A percentile compares a stretch with the other conserved stretches of the same genome.
Evolutionary conservation across 352 stramenopile species (phyloP).

Genomic region (Pythium utonaiense): DNA sequence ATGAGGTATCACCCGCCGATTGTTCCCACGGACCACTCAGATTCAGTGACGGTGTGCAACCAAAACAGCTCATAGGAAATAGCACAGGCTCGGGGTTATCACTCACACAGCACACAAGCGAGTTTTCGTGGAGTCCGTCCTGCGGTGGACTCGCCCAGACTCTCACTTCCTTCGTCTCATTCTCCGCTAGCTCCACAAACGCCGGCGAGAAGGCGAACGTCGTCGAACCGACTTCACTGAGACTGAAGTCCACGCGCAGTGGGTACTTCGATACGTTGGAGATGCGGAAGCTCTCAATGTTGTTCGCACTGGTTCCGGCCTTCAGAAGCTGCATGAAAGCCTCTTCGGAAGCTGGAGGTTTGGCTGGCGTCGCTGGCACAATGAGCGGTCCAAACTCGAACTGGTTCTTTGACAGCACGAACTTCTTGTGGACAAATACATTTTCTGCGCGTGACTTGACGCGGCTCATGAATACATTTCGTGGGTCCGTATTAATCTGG

Average conservation of each 20-base stretch:
- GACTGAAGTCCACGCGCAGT: conserved; percentile 56
- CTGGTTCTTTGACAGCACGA: conserved; percentile 79
- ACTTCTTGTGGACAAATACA: conserved; percentile 88
- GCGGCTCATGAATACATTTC: conserved; percentile 94
- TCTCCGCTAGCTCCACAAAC: conserved; percentile 72
- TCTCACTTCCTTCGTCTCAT: conserved; percentile 88
- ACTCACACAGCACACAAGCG: conserved; percentile 85
- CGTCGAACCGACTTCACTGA: conserved; percentile 27
- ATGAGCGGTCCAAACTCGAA: conserved; percentile 94
- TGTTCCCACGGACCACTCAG: conserved; percentile 88
- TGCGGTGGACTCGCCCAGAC: conserved; percentile 88
- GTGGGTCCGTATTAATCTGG: conserved; percentile 90
- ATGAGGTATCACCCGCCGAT: conserved; percentile 41
- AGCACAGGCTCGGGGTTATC: conserved; percentile 90
- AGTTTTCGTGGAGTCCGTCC: conserved; percentile 63
- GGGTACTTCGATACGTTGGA: conserved; percentile 86
- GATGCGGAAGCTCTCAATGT: conserved; percentile 90
- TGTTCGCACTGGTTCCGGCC: conserved; percentile 31
- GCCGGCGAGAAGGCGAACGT: conserved; percentile 78
- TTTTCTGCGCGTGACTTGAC: conserved; percentile 76
- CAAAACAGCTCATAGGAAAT: conserved; percentile 86
- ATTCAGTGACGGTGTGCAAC: conserved; percentile 72
- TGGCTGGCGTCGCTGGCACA: conserved; percentile 23
- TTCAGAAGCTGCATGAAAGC: conserved; percentile 52
- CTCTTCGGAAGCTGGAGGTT: conserved; percentile 34